Evolutionary conservation across 371 early-diverging fungal species (phyloP).

Genomic region (Mortierella sp.): DNA sequence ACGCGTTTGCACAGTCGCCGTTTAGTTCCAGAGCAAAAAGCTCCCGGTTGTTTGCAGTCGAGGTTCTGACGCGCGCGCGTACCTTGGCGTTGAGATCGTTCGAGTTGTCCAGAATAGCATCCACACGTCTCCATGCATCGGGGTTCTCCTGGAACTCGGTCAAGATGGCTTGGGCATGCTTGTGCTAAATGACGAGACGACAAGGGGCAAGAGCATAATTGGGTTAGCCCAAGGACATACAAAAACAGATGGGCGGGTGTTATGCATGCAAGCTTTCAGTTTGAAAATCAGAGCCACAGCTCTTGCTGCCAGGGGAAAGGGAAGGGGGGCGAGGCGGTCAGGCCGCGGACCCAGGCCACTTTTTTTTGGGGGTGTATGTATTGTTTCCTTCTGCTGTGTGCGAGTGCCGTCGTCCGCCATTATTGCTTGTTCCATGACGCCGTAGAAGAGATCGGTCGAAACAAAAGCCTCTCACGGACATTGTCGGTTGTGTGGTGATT

Average conservation of each 20-base stretch:
- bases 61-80: neutral
- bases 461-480: neutral
- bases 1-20: neutral
- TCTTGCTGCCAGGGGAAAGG: neutral
- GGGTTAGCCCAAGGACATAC: neutral
- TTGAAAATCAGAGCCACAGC: neutral
- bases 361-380: neutral
- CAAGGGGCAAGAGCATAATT: neutral
- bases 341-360: neutral
- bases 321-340: neutral
- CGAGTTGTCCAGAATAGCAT: slow-evolving; percentile 93
- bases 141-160: slow-evolving; percentile 98
- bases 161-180: slow-evolving; percentile 83
- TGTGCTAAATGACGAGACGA: slow-evolving; percentile 72
- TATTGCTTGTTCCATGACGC: neutral
- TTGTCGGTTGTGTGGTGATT: slow-evolving; percentile 4
- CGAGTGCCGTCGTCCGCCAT: neutral
- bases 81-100: slow-evolving; percentile 91
- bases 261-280: slow-evolving; percentile 4
- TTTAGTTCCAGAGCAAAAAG: neutral
- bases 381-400: slow-evolving; percentile 2
- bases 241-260: neutral
- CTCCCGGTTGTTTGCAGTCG: neutral
- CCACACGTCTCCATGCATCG: slow-evolving; percentile 97
- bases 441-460: neutral